phyloP scores from a whole-genome alignment of 2,329 filamentous ascomycete genomes.

The Beauveria sp. region DNA sequence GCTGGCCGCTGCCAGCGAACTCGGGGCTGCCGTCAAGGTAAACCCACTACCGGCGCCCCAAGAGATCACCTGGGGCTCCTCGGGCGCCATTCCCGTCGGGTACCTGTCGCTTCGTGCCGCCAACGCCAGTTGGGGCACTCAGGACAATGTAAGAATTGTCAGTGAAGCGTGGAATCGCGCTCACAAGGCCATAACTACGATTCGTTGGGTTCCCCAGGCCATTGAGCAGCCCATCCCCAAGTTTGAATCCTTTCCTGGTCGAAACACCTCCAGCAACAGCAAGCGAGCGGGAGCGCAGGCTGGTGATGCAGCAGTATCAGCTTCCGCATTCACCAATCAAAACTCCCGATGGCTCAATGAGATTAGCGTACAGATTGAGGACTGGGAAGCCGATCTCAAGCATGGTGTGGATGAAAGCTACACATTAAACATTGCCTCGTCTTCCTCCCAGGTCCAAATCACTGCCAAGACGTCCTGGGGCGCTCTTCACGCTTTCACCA shows the following conservation, averaged over 20 bases:
- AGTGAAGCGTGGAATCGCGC: constrained; percentile 42
- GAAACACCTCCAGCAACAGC: constrained; percentile 20
- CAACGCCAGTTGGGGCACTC: constrained; percentile 13
- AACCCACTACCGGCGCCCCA: constrained; percentile 22
- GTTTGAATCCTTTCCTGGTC: constrained; percentile 44
- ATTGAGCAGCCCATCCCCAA: constrained; percentile 42
- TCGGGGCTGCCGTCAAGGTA: constrained; percentile 17
- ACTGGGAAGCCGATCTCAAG: constrained; percentile 40
- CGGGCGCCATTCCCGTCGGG: constrained; percentile 17
- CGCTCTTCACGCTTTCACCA: constrained; percentile 48
- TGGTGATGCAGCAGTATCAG: background rate
- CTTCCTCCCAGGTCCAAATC: constrained; percentile 35
- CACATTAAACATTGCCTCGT: constrained; percentile 33
- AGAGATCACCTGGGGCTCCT: constrained; percentile 19
- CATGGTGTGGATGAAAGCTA: constrained; percentile 53
- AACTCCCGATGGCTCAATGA: constrained; percentile 25
- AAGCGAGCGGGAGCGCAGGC: constrained; percentile 19
- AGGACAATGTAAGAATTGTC: constrained; percentile 24
- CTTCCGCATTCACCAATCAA: background rate
- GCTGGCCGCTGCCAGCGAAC: background rate
- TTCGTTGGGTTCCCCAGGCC: constrained; percentile 48
- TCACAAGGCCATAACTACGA: constrained; percentile 35
- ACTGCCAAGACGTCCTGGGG: constrained; percentile 45
- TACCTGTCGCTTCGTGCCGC: constrained; percentile 12
- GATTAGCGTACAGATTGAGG: constrained; percentile 37